Base-by-base conservation (phyloP, 129 eudicot genomes). In the Flaveria sonorensis region DNA sequence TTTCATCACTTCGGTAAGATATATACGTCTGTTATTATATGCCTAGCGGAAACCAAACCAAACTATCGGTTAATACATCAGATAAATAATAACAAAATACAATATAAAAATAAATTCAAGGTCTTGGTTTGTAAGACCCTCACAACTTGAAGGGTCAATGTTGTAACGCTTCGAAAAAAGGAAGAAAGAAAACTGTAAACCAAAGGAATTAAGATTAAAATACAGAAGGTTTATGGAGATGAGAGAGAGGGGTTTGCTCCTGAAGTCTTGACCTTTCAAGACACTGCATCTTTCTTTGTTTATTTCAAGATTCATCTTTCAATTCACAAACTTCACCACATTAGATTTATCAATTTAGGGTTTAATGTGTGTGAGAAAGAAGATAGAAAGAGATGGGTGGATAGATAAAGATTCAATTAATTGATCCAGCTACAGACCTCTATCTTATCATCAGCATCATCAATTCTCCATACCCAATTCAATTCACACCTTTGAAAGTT, bases 381-480 rank as follows among this genome's bases (percentile, higher is more conserved):
- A 4, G 43, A 65, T 13, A 32, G 65, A 56, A 39, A 70, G 60
- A 53, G 64, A 72, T 40, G 60, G 40, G 60, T 14, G 26, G 20
- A 70, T 10, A 69, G 69, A 56, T 16, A 62, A 13, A 72, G 74
- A 67, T 73, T 73, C 59, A 65, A 80, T 80, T 80, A 63, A 80
- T 80, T 80, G 79, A 73, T 80, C 62, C 74, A 64, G 61, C 83
- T 51, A 73, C 40, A 65, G 63, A 65, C 52, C 75, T 80, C 53
- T 73, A 73, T 80, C 75, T 43, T 46, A 56, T 68, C 81, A 50
- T 75, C 79, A 75, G 51, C 60, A 77, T 18, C 69, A 78, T 48
- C 43, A 78, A 69, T 62, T 28, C 76, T 50, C 79, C 78, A 79
- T 79, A 78, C 70, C 50, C 59, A 26, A 43, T 15, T 28, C 71